phyloP scores from a whole-genome alignment of 202 grass and related monocot genomes.

The Musa balbisiana region DNA sequence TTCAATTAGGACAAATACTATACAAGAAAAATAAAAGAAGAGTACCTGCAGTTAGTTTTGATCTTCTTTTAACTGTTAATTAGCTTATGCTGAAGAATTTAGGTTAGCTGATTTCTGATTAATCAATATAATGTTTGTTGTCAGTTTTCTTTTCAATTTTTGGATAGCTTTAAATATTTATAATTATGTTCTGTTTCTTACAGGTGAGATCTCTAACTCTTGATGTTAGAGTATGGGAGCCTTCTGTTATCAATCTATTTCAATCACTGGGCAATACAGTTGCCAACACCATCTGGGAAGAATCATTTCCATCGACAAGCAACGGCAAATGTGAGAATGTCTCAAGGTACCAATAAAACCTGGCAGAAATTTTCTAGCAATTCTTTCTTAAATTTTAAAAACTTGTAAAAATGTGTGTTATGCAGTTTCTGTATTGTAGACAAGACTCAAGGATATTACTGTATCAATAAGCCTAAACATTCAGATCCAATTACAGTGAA shows the following conservation, averaged over 20 bases:
- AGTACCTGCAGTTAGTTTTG: not conserved
- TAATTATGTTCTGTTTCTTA: conserved; percentile 11
- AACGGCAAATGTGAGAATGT: conserved; percentile 38
- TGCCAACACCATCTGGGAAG: conserved; percentile 89
- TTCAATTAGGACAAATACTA: not conserved
- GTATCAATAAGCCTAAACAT: conserved; percentile 60
- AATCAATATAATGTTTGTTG: not conserved
- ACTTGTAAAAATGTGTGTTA: not conserved
- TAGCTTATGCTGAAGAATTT: not conserved
- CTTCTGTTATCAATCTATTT: conserved; percentile 93
- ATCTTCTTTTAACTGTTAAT: not conserved
- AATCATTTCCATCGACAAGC: conserved; percentile 43
- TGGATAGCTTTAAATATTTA: conserved; percentile 4
- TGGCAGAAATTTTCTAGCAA: not conserved
- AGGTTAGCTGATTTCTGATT: not conserved
- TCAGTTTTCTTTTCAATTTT: not conserved
- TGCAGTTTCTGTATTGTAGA: conserved; percentile 29
- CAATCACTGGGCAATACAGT: conserved; percentile 90
- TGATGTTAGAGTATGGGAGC: conserved; percentile 98
- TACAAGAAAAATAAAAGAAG: not conserved
- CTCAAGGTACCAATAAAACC: conserved; percentile 38
- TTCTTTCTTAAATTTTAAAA: not conserved
- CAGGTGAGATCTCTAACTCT: conserved; percentile 98
- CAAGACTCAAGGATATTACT: conserved; percentile 28
- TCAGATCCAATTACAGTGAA: conserved; percentile 76